Base-by-base conservation (phyloP, 2,329 filamentous ascomycete species). In the Coniochaeta ligniaria region DNA sequence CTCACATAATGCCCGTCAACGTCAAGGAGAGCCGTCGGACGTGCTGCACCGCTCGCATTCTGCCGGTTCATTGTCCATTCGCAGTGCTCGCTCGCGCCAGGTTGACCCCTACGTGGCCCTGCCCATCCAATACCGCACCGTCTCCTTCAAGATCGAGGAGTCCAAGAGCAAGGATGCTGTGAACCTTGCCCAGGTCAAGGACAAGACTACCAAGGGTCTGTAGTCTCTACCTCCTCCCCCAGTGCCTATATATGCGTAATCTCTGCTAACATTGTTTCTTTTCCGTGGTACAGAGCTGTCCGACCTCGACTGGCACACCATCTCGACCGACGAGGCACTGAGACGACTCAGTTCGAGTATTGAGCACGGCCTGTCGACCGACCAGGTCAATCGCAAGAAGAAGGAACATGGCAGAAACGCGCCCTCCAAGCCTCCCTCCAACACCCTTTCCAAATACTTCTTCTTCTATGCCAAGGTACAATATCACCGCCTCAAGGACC, bases 231-330 rank as follows among this genome's bases (percentile, higher is more conserved):
- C 41, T 47, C 38, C 41, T 61, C 31, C 55, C 36, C 41, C 36
- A 36, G 35, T 26, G 8, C 24, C 5, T 35, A 1, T 54, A 11
- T 24, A n/a, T 20, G 41, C 36, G 45, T 22, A 16, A 1, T 50
- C 28, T 60, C 56, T 35, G 22, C 63, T 70, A 45, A 73, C 59
- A 56, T 52, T 36, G 35, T 17, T 24, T n/a, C n/a, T n/a, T n/a
- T n/a, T n/a, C n/a, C 11, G 36, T 45, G 35, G 43, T 17, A 1
- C 58, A 86, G 84, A 87, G 63, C 80, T 88, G 59, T 82, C 80
- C 58, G 78, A 81, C 61, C 77, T 91, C 57, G 85, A 90, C 67
- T 90, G 88, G 86, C 89, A 92, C 70, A 84, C 75, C 0, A 74
- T 89, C 12, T 71, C 83, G 0, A 68, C 79, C 14, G 76, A 83